A percentile compares a stretch with the other conserved stretches of the same genome.
Conservation (phyloP, 345 rosid species). For the Brassica rapa region DNA sequence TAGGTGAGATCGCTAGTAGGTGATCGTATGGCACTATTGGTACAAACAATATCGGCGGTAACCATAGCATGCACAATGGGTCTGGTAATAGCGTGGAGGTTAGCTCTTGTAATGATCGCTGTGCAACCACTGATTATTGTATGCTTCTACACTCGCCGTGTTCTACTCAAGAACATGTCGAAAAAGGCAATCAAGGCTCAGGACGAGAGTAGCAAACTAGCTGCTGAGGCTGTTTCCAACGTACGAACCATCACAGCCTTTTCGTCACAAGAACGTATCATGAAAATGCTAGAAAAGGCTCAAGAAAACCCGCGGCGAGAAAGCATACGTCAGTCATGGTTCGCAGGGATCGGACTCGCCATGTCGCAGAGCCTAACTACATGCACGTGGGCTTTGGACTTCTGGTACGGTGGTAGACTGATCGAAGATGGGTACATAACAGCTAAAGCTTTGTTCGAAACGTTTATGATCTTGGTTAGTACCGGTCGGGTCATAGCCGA, state of each 20-base stretch:
- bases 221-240: conserved; percentile 59
- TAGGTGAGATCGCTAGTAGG: conserved; percentile 68
- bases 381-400: conserved; percentile 47
- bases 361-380: conserved; percentile 45
- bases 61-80: conserved; percentile 59
- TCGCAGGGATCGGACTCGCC: conserved; percentile 57
- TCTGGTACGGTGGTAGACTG: conserved; percentile 75
- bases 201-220: conserved; percentile 61
- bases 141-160: conserved; percentile 45
- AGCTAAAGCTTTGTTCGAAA: conserved; percentile 49
- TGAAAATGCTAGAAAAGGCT: conserved; percentile 50
- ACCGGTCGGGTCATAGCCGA: conserved; percentile 62
- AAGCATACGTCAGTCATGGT: conserved; percentile 56
- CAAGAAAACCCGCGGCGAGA: conserved; percentile 53
- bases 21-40: conserved; percentile 52
- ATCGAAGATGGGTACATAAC: conserved; percentile 47
- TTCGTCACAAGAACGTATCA: conserved; percentile 61
- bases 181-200: conserved; percentile 52
- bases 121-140: conserved; percentile 52
- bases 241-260: conserved; percentile 64
- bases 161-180: conserved; percentile 48
- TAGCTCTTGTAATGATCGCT: conserved; percentile 66
- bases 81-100: conserved; percentile 58
- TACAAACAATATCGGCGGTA: conserved; percentile 59
- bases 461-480: conserved; percentile 56